These are phyloP conservation scores for Termitomyces sp. DNA, from an alignment of 768 basidiomycete genomes.

Conservation along the genomic window DNA sequence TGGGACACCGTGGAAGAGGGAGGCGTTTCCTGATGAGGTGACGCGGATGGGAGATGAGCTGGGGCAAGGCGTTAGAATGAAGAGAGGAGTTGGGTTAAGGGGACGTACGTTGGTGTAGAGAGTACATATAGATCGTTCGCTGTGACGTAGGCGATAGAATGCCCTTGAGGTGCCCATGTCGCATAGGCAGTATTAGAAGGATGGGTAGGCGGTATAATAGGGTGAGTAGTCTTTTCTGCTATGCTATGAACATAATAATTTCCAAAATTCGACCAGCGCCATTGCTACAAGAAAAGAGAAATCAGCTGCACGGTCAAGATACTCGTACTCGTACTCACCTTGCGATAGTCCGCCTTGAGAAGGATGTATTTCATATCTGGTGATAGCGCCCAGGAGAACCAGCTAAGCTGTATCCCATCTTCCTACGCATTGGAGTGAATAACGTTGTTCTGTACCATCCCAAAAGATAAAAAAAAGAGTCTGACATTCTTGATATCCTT, in stretches of 20 bases:
- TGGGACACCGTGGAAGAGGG: constrained; percentile 90
- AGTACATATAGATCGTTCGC: constrained; percentile 89
- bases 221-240: constrained; percentile 59
- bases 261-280: constrained; percentile 87
- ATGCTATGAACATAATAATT: constrained; percentile 94
- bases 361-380: constrained; percentile 90
- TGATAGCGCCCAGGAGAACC: constrained; percentile 76
- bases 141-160: constrained; percentile 83
- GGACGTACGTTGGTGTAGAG: constrained; percentile 56
- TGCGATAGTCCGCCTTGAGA: constrained; percentile 67
- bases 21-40: constrained; percentile 76
- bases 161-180: constrained; percentile 81
- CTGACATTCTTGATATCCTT: constrained; percentile 65
- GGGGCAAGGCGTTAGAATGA: constrained; percentile 20
- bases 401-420: constrained; percentile 44
- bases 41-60: constrained; percentile 58
- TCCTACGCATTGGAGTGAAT: constrained; percentile 36
- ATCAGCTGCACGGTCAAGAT: too few species aligned
- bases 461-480: constrained; percentile 5
- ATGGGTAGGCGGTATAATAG: constrained; percentile 62
- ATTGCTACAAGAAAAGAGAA: constrained; percentile 58
- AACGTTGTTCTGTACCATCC: not conserved
- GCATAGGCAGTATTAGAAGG: constrained; percentile 79
- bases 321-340: constrained; percentile 39
- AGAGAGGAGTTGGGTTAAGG: constrained; percentile 1